These are phyloP conservation scores for Apiospora saccharicola DNA, from an alignment of 2,329 filamentous ascomycete genomes.

Conservation along the genomic window DNA sequence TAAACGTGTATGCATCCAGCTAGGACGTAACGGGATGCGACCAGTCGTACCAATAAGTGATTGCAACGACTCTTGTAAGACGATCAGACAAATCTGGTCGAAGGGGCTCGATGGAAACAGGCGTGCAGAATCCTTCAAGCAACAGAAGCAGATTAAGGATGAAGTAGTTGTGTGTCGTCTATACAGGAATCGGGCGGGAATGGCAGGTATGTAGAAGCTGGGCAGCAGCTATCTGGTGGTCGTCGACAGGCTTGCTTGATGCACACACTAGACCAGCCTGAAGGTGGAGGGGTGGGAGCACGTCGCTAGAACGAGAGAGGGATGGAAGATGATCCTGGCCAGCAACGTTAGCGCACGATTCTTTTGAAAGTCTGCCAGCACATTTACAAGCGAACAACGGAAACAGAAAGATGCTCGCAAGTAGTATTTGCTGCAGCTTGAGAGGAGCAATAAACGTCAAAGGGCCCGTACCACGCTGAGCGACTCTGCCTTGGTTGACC, in stretches of 20 bases:
- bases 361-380: constrained; percentile 8
- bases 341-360: background rate
- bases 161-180: background rate
- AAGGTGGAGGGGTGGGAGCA: constrained; percentile 4
- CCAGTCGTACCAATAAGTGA: background rate
- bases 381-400: background rate
- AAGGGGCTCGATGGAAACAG: background rate
- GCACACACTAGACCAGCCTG: constrained; percentile 7
- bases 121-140: background rate
- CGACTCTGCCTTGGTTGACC: background rate
- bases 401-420: background rate
- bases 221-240: background rate
- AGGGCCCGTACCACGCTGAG: constrained; percentile 15
- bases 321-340: constrained; percentile 4
- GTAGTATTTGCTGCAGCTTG: background rate
- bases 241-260: background rate
- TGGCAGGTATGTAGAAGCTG: background rate
- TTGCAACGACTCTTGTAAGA: background rate
- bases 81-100: background rate
- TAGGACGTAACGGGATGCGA: background rate
- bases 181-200: background rate
- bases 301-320: constrained; percentile 2
- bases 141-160: background rate
- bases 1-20: constrained; percentile 11
- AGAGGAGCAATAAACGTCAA: background rate